phyloP scores from a whole-genome alignment of 2,329 filamentous ascomycete genomes.

The Daldinia sp. region DNA sequence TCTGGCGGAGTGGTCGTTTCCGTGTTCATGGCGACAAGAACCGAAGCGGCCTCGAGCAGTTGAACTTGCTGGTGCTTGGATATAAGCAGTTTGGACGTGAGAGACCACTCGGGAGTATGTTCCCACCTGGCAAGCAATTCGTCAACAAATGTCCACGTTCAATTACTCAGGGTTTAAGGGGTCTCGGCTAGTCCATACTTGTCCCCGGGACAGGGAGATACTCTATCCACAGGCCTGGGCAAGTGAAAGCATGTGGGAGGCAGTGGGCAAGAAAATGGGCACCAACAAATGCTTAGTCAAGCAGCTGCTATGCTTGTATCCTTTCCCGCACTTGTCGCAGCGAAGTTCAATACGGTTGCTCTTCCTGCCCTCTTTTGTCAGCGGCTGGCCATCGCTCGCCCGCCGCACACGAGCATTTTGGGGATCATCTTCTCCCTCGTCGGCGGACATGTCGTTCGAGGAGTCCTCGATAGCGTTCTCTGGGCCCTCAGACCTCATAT shows the following conservation, averaged over 20 bases:
- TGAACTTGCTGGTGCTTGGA: constrained; percentile 99
- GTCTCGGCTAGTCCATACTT: constrained; percentile 44
- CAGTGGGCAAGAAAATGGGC: constrained; percentile 63
- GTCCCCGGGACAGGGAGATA: constrained; percentile 39
- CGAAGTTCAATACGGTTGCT: constrained; percentile 84
- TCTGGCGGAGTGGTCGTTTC: constrained; percentile 67
- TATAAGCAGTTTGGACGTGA: constrained; percentile 96
- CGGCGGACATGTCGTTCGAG: constrained; percentile 63
- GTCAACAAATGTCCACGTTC: constrained; percentile 48
- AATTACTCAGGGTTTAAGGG: constrained; percentile 43
- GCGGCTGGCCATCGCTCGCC: constrained; percentile 87
- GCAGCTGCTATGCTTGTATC: constrained; percentile 99
- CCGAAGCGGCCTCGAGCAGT: constrained; percentile 94
- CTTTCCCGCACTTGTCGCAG: constrained; percentile 98
- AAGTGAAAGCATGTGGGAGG: constrained; percentile 48
- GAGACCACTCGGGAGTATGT: constrained; percentile 97
- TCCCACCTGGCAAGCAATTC: constrained; percentile 81
- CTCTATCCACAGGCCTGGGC: constrained; percentile 42
- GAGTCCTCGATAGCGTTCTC: constrained; percentile 77
- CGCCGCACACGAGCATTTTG: constrained; percentile 62
- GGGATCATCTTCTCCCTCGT: constrained; percentile 59
- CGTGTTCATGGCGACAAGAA: constrained; percentile 87
- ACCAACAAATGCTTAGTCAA: constrained; percentile 99
- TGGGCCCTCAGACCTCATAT: constrained; percentile 58
- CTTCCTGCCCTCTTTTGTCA: constrained; percentile 82